Base-by-base conservation (phyloP, 2,329 filamentous ascomycete species). In the Verticillium dahliae region DNA sequence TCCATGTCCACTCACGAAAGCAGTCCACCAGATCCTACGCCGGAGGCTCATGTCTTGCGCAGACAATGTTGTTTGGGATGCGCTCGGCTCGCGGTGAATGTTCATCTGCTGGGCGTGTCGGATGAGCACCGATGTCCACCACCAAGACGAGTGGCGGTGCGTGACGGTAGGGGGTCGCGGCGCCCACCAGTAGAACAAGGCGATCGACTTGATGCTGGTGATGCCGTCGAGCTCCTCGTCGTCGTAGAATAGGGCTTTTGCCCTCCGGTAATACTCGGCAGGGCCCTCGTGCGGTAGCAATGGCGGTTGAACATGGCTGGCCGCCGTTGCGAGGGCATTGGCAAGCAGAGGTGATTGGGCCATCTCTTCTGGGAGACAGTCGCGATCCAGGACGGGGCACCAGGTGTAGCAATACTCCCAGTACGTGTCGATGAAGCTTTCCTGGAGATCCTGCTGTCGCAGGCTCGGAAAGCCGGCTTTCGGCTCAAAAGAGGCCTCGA, bases 121-220 rank as follows among this genome's bases (percentile, higher is more conserved):
- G 22, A 80, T 78, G 14, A 76, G 70, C 3, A 78, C 72, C 2
- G 74, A 75, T 0, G 75, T 79, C 77, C 77, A 79, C 77, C 77
- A 79, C 76, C 76, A 79, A 27, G 74, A 74, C 1, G 75, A 72
- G 63, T 79, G 72, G 1, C 73, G 70, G 57, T 76, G 73, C 2
- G 75, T 73, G 1, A 70, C 72, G 1, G 73, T 71, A 0, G 77
- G 76, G 38, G 73, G 67, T 0, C 72, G 68, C 6, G 77, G 74
- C 3, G 75, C 74, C 76, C 76, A 79, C 77, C 77, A 79, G 67
- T 79, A 79, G 41, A 79, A 77, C 1, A 79, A 61, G 1, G 74
- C 67, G 0, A 79, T 66, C 0, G 76, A 72, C 59, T 74, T 74
- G 0, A 79, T 60, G 0, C 70, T 71, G 0, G 69, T 72, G 27